Base-by-base conservation (phyloP, 1,284 basidiomycete genomes). In the Sanghuangporus weigelae region DNA sequence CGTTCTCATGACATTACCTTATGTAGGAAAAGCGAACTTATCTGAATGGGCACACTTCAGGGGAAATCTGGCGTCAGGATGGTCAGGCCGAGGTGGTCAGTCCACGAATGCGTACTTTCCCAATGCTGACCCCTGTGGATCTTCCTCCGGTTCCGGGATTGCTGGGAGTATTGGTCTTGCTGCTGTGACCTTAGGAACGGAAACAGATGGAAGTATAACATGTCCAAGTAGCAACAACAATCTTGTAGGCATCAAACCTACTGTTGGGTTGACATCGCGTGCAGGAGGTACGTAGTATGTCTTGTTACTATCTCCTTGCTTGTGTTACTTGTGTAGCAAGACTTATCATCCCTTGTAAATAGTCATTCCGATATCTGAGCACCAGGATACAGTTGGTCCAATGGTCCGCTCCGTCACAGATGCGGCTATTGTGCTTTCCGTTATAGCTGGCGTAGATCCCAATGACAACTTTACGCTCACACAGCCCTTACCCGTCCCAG, bases 21-120 rank as follows among this genome's bases (percentile, higher is more conserved):
- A 12, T 8, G 11, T 42, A 54, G 81, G 84, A n/a, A 87, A 88
- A 70, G 77, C 84, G n/a, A 85, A 82, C 67, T 73, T 86, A 36
- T 86, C 84, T 0, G 86, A 88, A 71, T 87, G 80, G 73, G 80
- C 86, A 1, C 77, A 86, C 68, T 84, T 81, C 67, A 76, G 87
- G 50, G 86, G 86, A 1, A 72, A 76, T 19, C 65, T 84, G 4
- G 76, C 85, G 0, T 83, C 81, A 5, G 88, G 87, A 4, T 90
- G 82, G 79, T 87, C 84, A 23, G 86, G 84, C 14, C 78, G 86
- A 8, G 86, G 86, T 3, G 87, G 87, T 0, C 87, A 90, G 71
- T 74, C 77, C 4, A 83, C 81, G 0, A 83, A 76, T 66, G 81
- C 87, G 1, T 89, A 89, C 68, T 84, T 81, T 66, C 83, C 82